These are phyloP conservation scores for Cyclostephanos invisitatus DNA, from an alignment of 108 stramenopile species.

Conservation along the genomic window DNA sequence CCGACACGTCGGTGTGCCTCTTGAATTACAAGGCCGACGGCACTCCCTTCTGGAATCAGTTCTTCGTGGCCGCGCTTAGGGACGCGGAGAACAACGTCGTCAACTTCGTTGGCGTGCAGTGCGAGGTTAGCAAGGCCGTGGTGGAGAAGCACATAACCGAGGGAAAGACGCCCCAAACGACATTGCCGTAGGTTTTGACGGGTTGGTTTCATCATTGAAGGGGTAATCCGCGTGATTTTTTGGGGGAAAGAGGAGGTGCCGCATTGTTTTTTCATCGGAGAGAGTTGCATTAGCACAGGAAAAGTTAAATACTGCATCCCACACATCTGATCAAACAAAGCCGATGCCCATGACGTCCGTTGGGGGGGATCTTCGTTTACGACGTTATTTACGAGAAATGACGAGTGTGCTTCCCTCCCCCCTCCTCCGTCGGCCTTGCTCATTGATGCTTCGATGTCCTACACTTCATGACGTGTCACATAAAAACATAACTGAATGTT, in stretches of 20 bases:
- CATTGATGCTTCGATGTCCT: not conserved
- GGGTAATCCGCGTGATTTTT: not conserved
- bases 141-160: slow-evolving; percentile 85
- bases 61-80: slow-evolving; percentile 94
- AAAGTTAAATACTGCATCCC: not conserved
- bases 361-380: not conserved
- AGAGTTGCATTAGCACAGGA: not conserved
- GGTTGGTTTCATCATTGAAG: not conserved
- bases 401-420: not conserved
- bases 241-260: no score
- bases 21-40: slow-evolving; percentile 96
- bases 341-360: not conserved
- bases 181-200: not conserved
- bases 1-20: slow-evolving; percentile 86
- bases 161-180: slow-evolving; percentile 47
- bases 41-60: slow-evolving; percentile 97
- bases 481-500: not conserved
- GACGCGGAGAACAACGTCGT: slow-evolving; percentile 94
- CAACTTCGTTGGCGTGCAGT: slow-evolving; percentile 97
- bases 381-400: not conserved
- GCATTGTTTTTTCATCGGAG: not conserved
- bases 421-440: not conserved
- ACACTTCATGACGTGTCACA: not conserved
- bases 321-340: not conserved
- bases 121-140: slow-evolving; percentile 89